A percentile compares a stretch with the other conserved stretches of the same genome.
Conservation (phyloP, 306 rosid genomes). For the Corylus heterophylla region DNA sequence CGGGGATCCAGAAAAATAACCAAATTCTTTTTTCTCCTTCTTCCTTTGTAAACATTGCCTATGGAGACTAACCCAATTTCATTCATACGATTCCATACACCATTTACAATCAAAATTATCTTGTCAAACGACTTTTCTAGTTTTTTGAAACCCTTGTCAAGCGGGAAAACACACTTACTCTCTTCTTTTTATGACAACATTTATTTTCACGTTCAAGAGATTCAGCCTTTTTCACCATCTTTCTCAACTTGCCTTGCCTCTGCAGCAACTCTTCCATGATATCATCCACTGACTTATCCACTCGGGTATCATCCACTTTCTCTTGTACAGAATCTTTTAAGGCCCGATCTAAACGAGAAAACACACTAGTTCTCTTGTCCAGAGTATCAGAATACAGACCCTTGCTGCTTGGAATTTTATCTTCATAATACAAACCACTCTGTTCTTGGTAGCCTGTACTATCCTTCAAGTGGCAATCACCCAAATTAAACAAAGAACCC, state of each 20-base stretch:
- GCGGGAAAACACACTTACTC: conserved; percentile 36
- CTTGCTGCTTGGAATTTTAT: conserved; percentile 1
- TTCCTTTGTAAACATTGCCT: too few relatives aligned
- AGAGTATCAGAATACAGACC: conserved; percentile 30
- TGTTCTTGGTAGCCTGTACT: background rate
- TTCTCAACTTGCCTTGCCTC: background rate
- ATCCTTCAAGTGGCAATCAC: background rate
- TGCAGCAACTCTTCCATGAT: conserved; percentile 4
- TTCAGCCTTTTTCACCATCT: conserved; percentile 2
- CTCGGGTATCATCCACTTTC: conserved; percentile 12
- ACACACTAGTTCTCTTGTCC: conserved; percentile 33
- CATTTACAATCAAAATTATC: background rate
- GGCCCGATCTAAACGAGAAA: conserved; percentile 40
- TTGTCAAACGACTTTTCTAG: conserved; percentile 1
- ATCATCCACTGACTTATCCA: conserved; percentile 2
- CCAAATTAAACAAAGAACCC: conserved; percentile 8
- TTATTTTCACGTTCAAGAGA: conserved; percentile 7
- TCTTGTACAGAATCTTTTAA: conserved; percentile 6
- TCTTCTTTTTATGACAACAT: conserved; percentile 1
- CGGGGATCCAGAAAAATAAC: too few relatives aligned
- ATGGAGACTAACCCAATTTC: too few relatives aligned
- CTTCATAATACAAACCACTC: conserved; percentile 9
- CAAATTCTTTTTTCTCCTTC: too few relatives aligned
- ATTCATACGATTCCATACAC: too few relatives aligned
- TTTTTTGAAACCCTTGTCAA: conserved; percentile 14